Base-by-base conservation (phyloP, 176 grass and related monocot species). In the Zoysia pacifica region DNA sequence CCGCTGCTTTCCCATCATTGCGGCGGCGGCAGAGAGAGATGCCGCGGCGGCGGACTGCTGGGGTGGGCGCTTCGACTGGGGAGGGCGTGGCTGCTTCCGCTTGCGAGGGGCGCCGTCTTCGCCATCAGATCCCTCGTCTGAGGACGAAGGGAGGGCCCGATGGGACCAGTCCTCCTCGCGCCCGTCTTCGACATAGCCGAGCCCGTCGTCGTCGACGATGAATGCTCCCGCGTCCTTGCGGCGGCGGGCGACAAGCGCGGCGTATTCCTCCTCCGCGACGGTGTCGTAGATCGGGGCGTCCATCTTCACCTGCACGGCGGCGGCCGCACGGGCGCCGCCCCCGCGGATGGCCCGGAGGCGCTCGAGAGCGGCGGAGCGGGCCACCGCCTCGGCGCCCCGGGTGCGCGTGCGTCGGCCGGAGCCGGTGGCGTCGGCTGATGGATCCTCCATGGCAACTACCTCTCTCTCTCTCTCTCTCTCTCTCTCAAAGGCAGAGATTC, bases 211-310 rank as follows among this genome's bases (percentile, higher is more conserved):
- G 54, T 99, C 96, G 47, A 94, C 81, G 48, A 99, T 95, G 69
- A 99, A 99, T 18, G 67, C 89, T 2, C 79, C 79, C 2, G 86
- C 92, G 11, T 89, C 90, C 70, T 70, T 86, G 15, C 86, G 81
- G 65, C 96, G 96, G 62, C 91, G 86, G 37, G 90, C 88, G 9
- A 99, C 96, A 70, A 99, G 92, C 2, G 85, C 92, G 19, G 69
- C 83, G 83, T 99, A 99, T 62, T 92, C 90, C 35, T 99, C 92
- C 63, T 99, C 96, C 2, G 79, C 65, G 59, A 99, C 75, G 43
- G 92, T 95, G 86, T 99, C 96, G 56, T 91, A 99, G 90, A 99
- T 95, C 42, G 92, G 96, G 28, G 82, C 92, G 43, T 95, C 96
- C 49, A 94, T 88, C 88, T 93, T 80, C 74, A 95, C 74, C 83